A percentile compares a stretch with the other conserved stretches of the same genome.
Evolutionary conservation across 148 eudicot species (phyloP).

Genomic region (Silene conica): DNA sequence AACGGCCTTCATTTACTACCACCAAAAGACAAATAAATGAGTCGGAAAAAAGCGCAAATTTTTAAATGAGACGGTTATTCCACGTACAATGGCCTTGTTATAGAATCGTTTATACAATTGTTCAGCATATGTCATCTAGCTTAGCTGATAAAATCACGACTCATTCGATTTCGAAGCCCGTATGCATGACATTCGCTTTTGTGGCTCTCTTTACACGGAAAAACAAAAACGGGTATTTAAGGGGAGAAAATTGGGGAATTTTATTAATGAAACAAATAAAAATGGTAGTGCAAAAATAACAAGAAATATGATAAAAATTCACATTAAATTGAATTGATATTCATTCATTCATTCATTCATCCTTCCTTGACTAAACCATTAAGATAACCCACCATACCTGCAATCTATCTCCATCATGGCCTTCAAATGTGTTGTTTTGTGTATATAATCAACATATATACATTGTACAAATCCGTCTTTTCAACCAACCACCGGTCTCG

Average conservation of each 20-base stretch:
- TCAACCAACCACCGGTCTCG: constrained; percentile 32
- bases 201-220: too few relatives aligned
- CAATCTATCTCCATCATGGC: constrained; percentile 21
- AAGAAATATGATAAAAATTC: constrained; percentile 23
- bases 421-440: constrained; percentile 29
- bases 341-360: constrained; percentile 29
- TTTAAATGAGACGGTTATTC: neutral
- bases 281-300: constrained; percentile 34
- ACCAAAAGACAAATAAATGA: constrained; percentile 15
- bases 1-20: constrained; percentile 9
- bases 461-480: constrained; percentile 41
- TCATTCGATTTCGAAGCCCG: too few relatives aligned
- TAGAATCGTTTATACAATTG: neutral
- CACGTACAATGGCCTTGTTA: too few relatives aligned
- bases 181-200: too few relatives aligned
- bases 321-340: constrained; percentile 28
- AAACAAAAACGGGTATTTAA: neutral
- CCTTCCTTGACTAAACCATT: constrained; percentile 44
- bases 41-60: neutral
- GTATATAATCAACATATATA: constrained; percentile 50
- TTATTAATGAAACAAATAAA: constrained; percentile 42
- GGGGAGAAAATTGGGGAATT: constrained; percentile 29
- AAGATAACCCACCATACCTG: constrained; percentile 38
- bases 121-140: too few relatives aligned
- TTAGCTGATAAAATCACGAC: too few relatives aligned